Evolutionary conservation across 257 asterid species (phyloP).

Genomic region (Solanum corneliomulleri): DNA sequence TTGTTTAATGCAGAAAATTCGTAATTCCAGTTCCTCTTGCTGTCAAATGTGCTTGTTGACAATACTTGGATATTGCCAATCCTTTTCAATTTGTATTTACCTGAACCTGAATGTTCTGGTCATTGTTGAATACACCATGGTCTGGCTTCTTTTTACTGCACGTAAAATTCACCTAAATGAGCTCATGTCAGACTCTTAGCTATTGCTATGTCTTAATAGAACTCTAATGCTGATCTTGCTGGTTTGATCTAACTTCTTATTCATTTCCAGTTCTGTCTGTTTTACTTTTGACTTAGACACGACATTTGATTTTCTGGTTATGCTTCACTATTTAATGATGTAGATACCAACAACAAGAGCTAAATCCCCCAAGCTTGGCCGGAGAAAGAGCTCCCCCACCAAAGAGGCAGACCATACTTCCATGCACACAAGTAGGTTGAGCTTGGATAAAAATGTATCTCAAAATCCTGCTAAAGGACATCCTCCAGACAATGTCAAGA

Average conservation of each 20-base stretch:
- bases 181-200: neutral
- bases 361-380: conserved; percentile 88
- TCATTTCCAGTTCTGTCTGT: neutral
- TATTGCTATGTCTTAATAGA: neutral
- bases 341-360: conserved; percentile 85
- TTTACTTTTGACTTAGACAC: neutral
- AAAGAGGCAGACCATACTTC: conserved; percentile 31
- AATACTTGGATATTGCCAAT: neutral
- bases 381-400: conserved; percentile 45
- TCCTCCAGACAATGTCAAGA: conserved; percentile 7
- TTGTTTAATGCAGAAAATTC: neutral
- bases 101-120: neutral
- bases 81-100: neutral
- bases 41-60: neutral
- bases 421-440: conserved; percentile 45
- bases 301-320: neutral
- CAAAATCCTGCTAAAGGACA: conserved; percentile 8
- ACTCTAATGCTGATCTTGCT: neutral
- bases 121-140: neutral
- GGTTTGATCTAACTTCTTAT: neutral
- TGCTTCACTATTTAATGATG: conserved; percentile 3
- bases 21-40: neutral
- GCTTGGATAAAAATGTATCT: conserved; percentile 40
- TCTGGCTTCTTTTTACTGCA: neutral
- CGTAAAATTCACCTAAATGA: neutral